A percentile compares a stretch with the other conserved stretches of the same genome.
phyloP scores from a whole-genome alignment of 192 early-diverging fungal genomes.

The Blastocladiella britannica region DNA sequence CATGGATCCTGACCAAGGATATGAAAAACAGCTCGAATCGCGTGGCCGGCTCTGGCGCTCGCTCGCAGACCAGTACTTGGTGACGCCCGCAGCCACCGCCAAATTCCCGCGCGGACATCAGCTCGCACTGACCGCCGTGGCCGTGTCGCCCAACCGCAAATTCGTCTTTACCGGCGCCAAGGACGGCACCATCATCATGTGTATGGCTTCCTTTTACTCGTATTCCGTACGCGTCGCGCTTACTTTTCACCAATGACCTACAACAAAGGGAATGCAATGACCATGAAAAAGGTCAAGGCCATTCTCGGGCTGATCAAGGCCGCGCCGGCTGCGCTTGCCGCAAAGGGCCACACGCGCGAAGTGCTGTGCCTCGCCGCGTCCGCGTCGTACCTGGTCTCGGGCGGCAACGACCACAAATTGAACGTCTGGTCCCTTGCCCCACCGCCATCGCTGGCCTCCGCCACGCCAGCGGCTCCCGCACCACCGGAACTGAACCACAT shows the following conservation, averaged over 20 bases:
- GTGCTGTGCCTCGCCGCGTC: conserved; percentile 52
- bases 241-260: too few relatives aligned
- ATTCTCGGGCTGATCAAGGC: conserved; percentile 48
- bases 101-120: conserved; percentile 39
- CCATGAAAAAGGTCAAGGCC: not conserved
- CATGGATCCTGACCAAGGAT: not conserved
- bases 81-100: conserved; percentile 12
- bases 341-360: conserved; percentile 50
- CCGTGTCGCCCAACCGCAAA: conserved; percentile 37
- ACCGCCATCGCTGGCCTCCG: too few relatives aligned
- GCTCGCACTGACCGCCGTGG: conserved; percentile 62
- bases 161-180: conserved; percentile 73
- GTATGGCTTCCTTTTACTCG: conserved; percentile 10
- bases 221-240: not conserved
- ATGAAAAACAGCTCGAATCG: conserved; percentile 7
- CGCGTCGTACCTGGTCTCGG: conserved; percentile 38
- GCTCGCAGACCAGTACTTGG: conserved; percentile 14
- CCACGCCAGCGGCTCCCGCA: too few relatives aligned
- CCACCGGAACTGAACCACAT: conserved; percentile 58
- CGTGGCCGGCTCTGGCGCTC: conserved; percentile 9
- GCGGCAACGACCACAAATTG: conserved; percentile 74
- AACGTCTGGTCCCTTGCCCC: conserved; percentile 72
- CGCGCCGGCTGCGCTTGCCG: conserved; percentile 17
- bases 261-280: not conserved
- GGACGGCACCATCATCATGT: conserved; percentile 84